Evolutionary conservation across 1,139 yeast species (phyloP), one percentile per base, ranked within the genome.

Genomic region (Sugiyamaella paludigena): DNA sequence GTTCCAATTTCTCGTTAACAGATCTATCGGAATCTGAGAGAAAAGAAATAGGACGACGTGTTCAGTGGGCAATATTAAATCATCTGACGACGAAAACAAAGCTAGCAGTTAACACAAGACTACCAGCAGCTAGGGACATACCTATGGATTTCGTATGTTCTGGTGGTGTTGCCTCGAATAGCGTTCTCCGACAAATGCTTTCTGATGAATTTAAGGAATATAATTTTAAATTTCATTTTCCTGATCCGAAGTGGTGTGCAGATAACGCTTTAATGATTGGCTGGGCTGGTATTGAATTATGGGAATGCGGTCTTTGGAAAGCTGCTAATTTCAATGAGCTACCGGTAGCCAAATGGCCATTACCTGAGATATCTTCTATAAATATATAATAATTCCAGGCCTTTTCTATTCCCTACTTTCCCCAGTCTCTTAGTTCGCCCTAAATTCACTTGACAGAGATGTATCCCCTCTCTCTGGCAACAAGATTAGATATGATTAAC

Each of bases 241-340:
- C 97, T 0, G 82, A 79, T 28, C 72, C 82, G 7, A 70, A 76
- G 6, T 72, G 91, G 55, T 94, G 98, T 63, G 88, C 97, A 0
- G 98, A 92, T 63, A 94, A 92, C 67, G 96, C 98, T 0, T 79
- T 89, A 1, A 92, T 92, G 99, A 92, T 92, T 48, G 98, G 97
- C 0, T 87, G 95, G 80, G 96, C 98, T 0, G 98, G 97, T 0
- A 86, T 91, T 10, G 96, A 91, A 62, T 71, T 89, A 12, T 84
- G 73, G 63, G 96, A 89, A 63, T 35, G 47, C 24, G 53, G 48
- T 2, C 64, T 67, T 5, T 50, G 76, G 28, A 72, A 74, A 15
- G 78, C 87, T 0, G 16, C 31, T 9, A 78, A 75, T 29, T 62
- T 84, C 2, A 57, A 54, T 24, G 62, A 61, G 36, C 45, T 62